Evolutionary conservation across 1,284 basidiomycete species (phyloP).

Genomic region (Ceratobasidium sp.): DNA sequence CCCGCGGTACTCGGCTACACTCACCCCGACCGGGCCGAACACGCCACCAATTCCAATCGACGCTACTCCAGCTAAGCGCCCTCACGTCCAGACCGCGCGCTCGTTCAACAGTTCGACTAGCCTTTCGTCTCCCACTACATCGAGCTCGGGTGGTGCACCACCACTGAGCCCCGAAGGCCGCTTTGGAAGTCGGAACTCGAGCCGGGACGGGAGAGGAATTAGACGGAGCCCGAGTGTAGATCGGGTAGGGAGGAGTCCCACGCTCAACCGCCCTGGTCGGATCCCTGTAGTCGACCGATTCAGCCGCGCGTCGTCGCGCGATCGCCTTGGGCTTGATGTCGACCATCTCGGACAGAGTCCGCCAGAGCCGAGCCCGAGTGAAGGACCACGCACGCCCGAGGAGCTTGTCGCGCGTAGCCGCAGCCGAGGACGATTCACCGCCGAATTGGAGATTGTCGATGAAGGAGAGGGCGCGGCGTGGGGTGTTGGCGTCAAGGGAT

Average conservation of each 20-base stretch:
- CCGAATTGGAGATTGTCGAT: constrained; percentile 24
- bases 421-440: constrained; percentile 27
- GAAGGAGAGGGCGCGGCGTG: constrained; percentile 13
- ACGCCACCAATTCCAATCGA: constrained; percentile 22
- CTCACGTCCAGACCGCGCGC: constrained; percentile 14
- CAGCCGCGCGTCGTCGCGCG: neutral
- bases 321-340: constrained; percentile 8
- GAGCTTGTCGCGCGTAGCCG: constrained; percentile 33
- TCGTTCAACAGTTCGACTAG: constrained; percentile 17
- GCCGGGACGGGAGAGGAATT: constrained; percentile 1
- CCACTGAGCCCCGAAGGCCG: constrained; percentile 32
- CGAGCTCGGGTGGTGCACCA: constrained; percentile 19
- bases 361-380: constrained; percentile 21
- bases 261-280: neutral
- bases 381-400: constrained; percentile 36
- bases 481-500: constrained; percentile 3
- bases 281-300: constrained; percentile 1
- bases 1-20: constrained; percentile 6
- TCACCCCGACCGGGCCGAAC: neutral
- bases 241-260: neutral
- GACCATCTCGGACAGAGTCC: constrained; percentile 21
- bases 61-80: neutral
- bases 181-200: constrained; percentile 1
- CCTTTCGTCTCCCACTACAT: neutral
- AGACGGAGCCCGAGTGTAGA: neutral